A percentile compares a stretch with the other conserved stretches of the same genome.
These are phyloP conservation scores for Marchantia paleacea DNA, from an alignment of 225 moss, liverwort and hornwort genomes.

Conservation along the genomic window DNA sequence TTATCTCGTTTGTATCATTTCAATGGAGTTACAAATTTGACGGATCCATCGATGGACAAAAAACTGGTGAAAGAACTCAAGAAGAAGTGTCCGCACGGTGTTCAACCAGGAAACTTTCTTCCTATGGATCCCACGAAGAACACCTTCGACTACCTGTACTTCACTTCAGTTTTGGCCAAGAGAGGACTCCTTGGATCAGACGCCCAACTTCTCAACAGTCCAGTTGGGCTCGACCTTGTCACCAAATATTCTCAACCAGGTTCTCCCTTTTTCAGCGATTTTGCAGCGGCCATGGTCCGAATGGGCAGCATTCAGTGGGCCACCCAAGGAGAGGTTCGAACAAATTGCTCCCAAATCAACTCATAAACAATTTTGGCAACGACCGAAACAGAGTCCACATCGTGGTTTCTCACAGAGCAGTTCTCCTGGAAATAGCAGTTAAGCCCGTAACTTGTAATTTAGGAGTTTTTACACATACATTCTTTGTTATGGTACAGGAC, in stretches of 20 bases:
- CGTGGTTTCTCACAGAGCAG: too few species aligned
- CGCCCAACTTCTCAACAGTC: background rate
- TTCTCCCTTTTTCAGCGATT: constrained; percentile 2
- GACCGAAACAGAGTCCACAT: too few species aligned
- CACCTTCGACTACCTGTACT: constrained; percentile 9
- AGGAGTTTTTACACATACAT: too few species aligned
- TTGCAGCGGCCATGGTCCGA: constrained; percentile 17
- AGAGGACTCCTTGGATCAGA: constrained; percentile 9
- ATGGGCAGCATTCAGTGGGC: background rate
- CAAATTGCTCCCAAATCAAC: background rate
- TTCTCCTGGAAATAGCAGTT: too few species aligned
- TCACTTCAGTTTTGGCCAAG: background rate
- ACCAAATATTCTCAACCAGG: constrained; percentile 11
- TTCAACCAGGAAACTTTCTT: background rate
- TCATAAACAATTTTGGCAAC: background rate
- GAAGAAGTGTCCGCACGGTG: background rate
- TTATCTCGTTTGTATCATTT: constrained; percentile 1
- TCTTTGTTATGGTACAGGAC: too few species aligned
- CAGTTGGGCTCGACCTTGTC: constrained; percentile 1
- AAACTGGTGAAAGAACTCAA: background rate
- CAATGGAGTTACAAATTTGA: background rate
- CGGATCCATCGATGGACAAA: background rate
- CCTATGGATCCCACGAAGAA: constrained; percentile 16
- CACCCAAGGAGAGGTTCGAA: background rate
- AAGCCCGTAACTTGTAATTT: too few species aligned